Evolutionary conservation across 768 basidiomycete species (phyloP), one percentile per base, ranked within the genome.

Genomic region (Coprinopsis marcescibilis): DNA sequence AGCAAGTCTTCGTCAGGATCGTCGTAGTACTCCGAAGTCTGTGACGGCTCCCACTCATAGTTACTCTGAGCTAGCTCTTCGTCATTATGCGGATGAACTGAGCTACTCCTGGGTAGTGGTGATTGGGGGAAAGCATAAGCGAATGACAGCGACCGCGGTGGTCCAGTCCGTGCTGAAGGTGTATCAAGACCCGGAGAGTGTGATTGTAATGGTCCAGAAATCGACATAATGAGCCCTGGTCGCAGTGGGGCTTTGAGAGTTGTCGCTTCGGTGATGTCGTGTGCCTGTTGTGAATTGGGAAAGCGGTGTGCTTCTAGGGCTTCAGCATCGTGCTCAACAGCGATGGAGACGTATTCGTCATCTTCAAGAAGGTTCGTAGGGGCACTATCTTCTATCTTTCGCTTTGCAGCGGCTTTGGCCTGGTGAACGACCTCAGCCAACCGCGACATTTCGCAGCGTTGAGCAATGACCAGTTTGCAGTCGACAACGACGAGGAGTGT

Each of bases 141-240:
- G 57, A 78, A 83, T 2, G 83, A 84, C 21, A 87, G 66, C 0
- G 85, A 84, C 32, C 85, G 74, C 3, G 85, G 86, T 25, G 85
- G 83, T 11, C 85, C 86, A 3, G 85, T 87, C 43, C 85, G 71
- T 40, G 68, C 67, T 4, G 83, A 77, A 20, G 86, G 85, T 0
- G 82, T 80, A 40, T 69, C 55, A n/a, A 43, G 17, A 12, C 14
- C 19, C 4, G 41, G 26, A 30, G 24, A 43, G 12, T n/a, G 27
- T 11, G 17, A 4, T 6, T 27, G 24, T 14, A 17, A 24, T 23
- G 25, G 5, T 24, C 38, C 38, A 40, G 38, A 21, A 11, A 24
- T 10, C 21, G 38, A 40, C 8, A 40, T 23, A 8, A 23, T 23
- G 17, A 23, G 7, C 11, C 15, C 38, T 17, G 20, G 38, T 24